Base-by-base conservation (phyloP, 2,329 filamentous ascomycete species). In the Pseudopyrenochaeta lycopersici region DNA sequence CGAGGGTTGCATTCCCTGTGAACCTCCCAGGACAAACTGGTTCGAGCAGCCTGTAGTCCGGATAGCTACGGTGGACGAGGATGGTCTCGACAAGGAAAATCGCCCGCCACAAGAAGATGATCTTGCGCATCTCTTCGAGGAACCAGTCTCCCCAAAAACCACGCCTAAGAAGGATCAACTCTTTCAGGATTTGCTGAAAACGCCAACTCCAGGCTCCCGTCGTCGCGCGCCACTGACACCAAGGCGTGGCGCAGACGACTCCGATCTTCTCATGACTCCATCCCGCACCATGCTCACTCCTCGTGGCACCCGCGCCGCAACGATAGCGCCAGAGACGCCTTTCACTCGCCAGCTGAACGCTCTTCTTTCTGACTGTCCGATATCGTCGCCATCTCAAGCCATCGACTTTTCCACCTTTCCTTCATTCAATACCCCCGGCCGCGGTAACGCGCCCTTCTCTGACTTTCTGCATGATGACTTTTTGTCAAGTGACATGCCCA, bases 91-190 rank as follows among this genome's bases (percentile, higher is more conserved):
- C 54, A 87, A 88, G 63, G 85, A 88, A 69, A 88, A 88, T 58
- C 75, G 75, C 43, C 79, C 77, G 11, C 80, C 81, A 5, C 66
- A 68, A 10, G 72, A 77, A 32, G 83, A 88, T 56, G 82, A 84
- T 31, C 73, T 90, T 5, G 83, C 86, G 35, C 81, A 84, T 44
- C 81, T 95, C 4, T 93, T 95, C 64, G 87, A 88, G 51, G 82
- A 88, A 2, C 63, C 80, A 76, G 87, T 81, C 3, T 85, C 81
- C 55, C 81, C 81, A 54, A 84, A 83, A 83, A 81, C 69, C 76
- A 79, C 51, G 74, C 78, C 85, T 1, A 83, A 82, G n/a, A 86
- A 85, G 84, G 60, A 86, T 82, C 30, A 84, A 84, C 68, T 88
- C 60, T 58, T 79, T 63, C 60, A 75, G 51, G 66, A 81, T 31